Evolutionary conservation across 164 flowering plant genomes (phyloP), one percentile per base, ranked within the genome.

Genomic region (Chimonanthus praecox): DNA sequence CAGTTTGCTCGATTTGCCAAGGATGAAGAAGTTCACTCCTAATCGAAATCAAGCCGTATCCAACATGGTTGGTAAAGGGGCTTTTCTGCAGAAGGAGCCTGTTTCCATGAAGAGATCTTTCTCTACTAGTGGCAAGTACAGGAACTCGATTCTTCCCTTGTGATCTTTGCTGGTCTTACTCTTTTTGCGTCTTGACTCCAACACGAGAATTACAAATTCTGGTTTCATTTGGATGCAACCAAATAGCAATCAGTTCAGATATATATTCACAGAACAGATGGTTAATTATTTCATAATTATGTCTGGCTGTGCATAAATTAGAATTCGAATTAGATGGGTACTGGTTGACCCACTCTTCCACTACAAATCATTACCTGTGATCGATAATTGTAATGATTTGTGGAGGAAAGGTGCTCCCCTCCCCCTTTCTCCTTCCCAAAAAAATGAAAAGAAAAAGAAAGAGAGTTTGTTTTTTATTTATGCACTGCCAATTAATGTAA

Each of bases 21-120:
- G 67, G 47, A 13, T 9, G 58, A 48, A 72, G 47, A 73, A 49
- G 64, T 67, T 66, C 43, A 51, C 61, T 69, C 54, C 72, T 5
- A 80, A 79, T 43, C 73, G 71, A 18, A 82, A 60, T 75, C 72
- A 72, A 16, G 78, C 84, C 79, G 18, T 77, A 13, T 74, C 51
- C 45, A 82, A 79, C 20, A n/a, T 80, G 69, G 78, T 81, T 75
- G 80, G 78, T 68, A 69, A 58, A 18, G 80, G 84, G 63, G 43
- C 66, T 58, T 74, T 74, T 1, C 7, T 81, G 72, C 81, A 79
- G 54, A 82, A 58, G 67, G 79, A 78, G 4, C 79, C 85, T n/a
- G 43, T 84, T 68, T 74, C 83, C 11, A 85, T 89, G 89, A 86
- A 85, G 70, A 85, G 87, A 65, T 83, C 90, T 0, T 74, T 77